A percentile compares a stretch with the other conserved stretches of the same genome.
phyloP scores from a whole-genome alignment of 2,329 filamentous ascomycete species.

The Colletotrichum shisoi region DNA sequence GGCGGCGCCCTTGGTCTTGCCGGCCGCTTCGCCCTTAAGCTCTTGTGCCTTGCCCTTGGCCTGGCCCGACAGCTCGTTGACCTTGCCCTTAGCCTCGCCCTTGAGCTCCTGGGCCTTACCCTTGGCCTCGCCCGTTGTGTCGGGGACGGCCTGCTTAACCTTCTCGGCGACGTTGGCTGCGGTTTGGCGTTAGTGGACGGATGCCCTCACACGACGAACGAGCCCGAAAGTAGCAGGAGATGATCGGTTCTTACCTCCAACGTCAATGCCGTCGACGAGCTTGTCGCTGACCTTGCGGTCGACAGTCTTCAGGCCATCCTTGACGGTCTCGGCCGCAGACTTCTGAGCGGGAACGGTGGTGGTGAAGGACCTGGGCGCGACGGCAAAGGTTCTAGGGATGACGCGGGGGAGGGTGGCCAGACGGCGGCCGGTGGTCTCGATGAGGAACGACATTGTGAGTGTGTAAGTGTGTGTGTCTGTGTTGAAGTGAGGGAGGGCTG shows the following conservation, averaged over 20 bases:
- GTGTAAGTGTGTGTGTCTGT: conserved; percentile 8
- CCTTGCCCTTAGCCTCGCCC: conserved; percentile 53
- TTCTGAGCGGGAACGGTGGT: conserved; percentile 57
- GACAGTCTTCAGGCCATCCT: conserved; percentile 66
- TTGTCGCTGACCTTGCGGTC: conserved; percentile 68
- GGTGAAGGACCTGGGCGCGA: conserved; percentile 60
- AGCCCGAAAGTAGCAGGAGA: not conserved
- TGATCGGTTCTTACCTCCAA: conserved; percentile 59
- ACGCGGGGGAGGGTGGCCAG: conserved; percentile 47
- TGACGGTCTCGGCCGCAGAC: conserved; percentile 62
- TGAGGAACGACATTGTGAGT: conserved; percentile 62
- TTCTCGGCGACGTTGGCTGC: conserved; percentile 56
- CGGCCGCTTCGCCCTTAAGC: conserved; percentile 42
- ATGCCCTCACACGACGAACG: not conserved
- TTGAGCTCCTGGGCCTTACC: conserved; percentile 51
- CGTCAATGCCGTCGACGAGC: conserved; percentile 68
- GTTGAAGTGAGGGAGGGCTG: conserved; percentile 2
- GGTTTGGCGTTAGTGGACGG: conserved; percentile 29
- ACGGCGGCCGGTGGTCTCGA: conserved; percentile 56
- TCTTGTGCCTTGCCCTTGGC: conserved; percentile 49
- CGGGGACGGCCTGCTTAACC: conserved; percentile 56
- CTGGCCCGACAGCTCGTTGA: conserved; percentile 48
- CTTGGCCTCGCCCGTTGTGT: conserved; percentile 51
- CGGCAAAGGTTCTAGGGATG: conserved; percentile 50
- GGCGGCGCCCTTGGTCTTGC: conserved; percentile 50